Evolutionary conservation across 257 asterid genomes (phyloP).

Genomic region (Linderniella brevidens): DNA sequence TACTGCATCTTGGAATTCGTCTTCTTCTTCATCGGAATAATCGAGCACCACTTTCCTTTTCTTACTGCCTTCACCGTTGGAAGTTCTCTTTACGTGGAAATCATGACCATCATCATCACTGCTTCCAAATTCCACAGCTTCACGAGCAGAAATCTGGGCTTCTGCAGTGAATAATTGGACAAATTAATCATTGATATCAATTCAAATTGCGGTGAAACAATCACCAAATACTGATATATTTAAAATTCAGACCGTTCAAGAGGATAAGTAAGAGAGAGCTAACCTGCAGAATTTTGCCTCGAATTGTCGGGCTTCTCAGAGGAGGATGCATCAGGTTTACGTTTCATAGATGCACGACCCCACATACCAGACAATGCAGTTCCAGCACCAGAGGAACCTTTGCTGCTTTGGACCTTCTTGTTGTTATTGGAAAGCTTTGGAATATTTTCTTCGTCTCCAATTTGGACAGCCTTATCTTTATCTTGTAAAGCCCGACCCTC

Average conservation of each 20-base stretch:
- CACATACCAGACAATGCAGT: slow-evolving; percentile 80
- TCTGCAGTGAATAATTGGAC: slow-evolving; percentile 38
- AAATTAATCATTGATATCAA: not conserved
- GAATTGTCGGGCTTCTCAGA: slow-evolving; percentile 21
- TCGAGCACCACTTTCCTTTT: slow-evolving; percentile 74
- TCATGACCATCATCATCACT: slow-evolving; percentile 61
- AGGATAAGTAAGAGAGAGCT: slow-evolving; percentile 12
- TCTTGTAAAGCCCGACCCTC: slow-evolving; percentile 9
- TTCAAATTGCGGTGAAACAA: no score
- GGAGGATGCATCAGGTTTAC: slow-evolving; percentile 30
- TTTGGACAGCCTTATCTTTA: no score
- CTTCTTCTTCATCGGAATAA: slow-evolving; percentile 89
- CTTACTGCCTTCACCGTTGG: slow-evolving; percentile 49
- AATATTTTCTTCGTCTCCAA: slow-evolving; percentile 12
- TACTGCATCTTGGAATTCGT: slow-evolving; percentile 43
- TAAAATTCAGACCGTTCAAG: slow-evolving; percentile 6
- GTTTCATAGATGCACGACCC: slow-evolving; percentile 68
- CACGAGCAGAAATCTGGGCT: slow-evolving; percentile 53
- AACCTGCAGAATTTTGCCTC: slow-evolving; percentile 44
- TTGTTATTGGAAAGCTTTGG: slow-evolving; percentile 25
- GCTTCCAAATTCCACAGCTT: slow-evolving; percentile 30
- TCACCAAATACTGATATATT: slow-evolving; percentile 1
- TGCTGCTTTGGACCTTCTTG: slow-evolving; percentile 39
- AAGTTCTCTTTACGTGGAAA: slow-evolving; percentile 39
- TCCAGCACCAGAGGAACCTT: slow-evolving; percentile 44